Conservation (phyloP, 768 basidiomycete genomes). For the Melanogaster broomeanus region DNA sequence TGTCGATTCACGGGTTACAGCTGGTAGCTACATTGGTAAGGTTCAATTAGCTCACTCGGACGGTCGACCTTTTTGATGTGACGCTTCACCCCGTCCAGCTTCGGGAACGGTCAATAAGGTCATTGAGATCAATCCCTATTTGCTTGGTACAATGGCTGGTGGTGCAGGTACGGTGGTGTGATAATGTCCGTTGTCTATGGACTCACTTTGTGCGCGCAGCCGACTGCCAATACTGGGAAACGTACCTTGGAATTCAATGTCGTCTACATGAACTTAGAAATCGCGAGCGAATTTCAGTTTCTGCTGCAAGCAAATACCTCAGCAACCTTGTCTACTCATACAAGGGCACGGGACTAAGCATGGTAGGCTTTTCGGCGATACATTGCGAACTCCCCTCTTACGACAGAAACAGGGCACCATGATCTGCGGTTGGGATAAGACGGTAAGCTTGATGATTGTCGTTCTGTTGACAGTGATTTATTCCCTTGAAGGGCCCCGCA, state of each 20-base stretch:
- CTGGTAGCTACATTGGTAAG: constrained; percentile 94
- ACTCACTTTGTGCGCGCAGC: constrained; percentile 45
- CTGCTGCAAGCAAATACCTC: constrained; percentile 97
- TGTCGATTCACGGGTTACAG: constrained; percentile 97
- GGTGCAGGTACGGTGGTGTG: constrained; percentile 74
- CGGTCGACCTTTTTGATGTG: not conserved
- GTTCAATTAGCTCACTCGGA: constrained; percentile 9
- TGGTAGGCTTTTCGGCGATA: constrained; percentile 58
- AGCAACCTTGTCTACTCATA: constrained; percentile 97
- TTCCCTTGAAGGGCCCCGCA: constrained; percentile 68
- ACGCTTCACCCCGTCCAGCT: constrained; percentile 47
- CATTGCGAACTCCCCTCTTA: constrained; percentile 4
- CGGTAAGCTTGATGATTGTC: constrained; percentile 49
- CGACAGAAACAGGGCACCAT: constrained; percentile 78
- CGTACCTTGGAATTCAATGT: constrained; percentile 97
- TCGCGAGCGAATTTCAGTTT: constrained; percentile 95
- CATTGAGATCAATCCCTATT: constrained; percentile 98
- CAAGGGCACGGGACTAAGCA: constrained; percentile 98
- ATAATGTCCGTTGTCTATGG: not conserved
- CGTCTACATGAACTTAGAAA: constrained; percentile 96
- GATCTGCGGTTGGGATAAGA: constrained; percentile 99
- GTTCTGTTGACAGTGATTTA: constrained; percentile 9
- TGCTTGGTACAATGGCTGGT: constrained; percentile 99
- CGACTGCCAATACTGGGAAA: constrained; percentile 98
- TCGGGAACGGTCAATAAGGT: constrained; percentile 99